Conservation (phyloP, 441 rosid genomes). For the Pelargonium fulgidum region DNA sequence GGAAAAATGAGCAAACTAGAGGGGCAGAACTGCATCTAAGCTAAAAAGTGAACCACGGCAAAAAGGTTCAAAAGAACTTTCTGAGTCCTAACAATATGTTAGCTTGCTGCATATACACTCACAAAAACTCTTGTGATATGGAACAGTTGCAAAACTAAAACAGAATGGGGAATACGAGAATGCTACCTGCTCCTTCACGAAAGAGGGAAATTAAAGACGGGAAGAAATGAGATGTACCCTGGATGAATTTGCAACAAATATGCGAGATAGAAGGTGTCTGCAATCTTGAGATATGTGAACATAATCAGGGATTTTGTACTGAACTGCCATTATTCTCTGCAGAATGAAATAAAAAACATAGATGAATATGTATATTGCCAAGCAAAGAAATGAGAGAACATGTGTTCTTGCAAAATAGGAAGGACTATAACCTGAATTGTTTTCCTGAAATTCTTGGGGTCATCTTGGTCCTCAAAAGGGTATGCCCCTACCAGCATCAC, state of each 20-base stretch:
- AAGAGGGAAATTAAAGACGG: too few species aligned
- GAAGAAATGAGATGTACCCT: constrained; percentile 36
- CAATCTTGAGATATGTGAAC: constrained; percentile 82
- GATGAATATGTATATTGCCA: not conserved
- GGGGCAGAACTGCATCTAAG: not conserved
- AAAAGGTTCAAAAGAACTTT: not conserved
- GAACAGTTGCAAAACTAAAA: not conserved
- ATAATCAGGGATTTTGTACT: constrained; percentile 81
- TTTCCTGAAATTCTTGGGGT: constrained; percentile 79
- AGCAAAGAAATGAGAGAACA: not conserved
- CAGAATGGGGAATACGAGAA: not conserved
- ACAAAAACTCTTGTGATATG: not conserved
- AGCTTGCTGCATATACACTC: not conserved
- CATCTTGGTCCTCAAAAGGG: constrained; percentile 86
- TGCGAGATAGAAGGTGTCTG: constrained; percentile 64
- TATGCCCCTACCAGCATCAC: constrained; percentile 91
- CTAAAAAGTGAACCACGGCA: not conserved
- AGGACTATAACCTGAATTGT: constrained; percentile 57
- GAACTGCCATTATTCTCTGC: constrained; percentile 76
- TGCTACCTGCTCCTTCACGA: not conserved
- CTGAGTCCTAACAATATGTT: not conserved
- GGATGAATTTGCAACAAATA: constrained; percentile 62
- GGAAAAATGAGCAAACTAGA: not conserved
- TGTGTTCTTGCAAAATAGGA: not conserved
- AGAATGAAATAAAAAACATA: constrained; percentile 9